Conservation (phyloP, 345 rosid genomes). For the Angophora floribunda region DNA sequence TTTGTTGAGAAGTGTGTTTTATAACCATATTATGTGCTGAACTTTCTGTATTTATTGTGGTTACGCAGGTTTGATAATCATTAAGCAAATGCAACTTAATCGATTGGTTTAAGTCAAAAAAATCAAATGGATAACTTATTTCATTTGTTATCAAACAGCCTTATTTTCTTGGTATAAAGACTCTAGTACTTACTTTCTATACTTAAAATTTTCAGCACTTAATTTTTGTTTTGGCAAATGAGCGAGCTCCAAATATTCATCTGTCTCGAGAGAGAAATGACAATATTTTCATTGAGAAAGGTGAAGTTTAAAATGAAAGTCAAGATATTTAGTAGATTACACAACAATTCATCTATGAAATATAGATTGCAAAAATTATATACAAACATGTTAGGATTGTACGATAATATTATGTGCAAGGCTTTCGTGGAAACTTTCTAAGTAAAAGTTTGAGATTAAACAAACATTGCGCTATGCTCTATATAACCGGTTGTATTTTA, state of each 20-base stretch:
- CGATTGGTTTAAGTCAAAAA: background rate
- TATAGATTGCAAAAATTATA: background rate
- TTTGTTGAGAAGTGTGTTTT: background rate
- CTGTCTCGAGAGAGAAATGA: background rate
- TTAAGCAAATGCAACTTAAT: background rate
- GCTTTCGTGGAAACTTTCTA: background rate
- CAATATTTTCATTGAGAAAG: background rate
- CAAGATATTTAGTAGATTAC: background rate
- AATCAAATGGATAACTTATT: background rate
- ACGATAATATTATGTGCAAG: too few species aligned
- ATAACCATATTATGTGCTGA: background rate
- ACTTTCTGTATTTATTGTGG: background rate
- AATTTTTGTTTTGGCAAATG: background rate
- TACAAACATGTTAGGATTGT: background rate
- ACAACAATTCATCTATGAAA: rapidly evolving
- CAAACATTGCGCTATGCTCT: rapidly evolving
- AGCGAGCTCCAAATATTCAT: background rate
- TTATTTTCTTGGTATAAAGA: background rate
- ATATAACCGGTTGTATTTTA: rapidly evolving
- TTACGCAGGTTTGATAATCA: background rate
- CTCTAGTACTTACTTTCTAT: background rate
- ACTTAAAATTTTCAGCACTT: background rate
- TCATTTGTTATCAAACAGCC: background rate
- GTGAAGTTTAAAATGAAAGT: background rate
- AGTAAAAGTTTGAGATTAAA: background rate